These are phyloP conservation scores for Aspergillus ruber DNA, from an alignment of 2,329 filamentous ascomycete genomes.

Conservation along the genomic window DNA sequence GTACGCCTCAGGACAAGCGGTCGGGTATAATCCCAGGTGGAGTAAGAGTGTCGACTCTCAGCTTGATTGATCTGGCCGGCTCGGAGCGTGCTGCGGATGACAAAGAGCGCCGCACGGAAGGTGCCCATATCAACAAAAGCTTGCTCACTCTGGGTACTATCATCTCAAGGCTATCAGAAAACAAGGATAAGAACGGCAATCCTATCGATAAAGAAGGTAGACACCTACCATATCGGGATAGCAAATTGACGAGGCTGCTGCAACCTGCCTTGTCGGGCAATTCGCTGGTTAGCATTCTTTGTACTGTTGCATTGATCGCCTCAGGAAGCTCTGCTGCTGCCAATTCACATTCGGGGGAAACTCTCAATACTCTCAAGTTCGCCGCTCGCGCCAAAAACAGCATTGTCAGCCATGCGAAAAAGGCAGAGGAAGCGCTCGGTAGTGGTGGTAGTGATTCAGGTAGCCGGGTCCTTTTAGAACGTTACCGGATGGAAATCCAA, in stretches of 20 bases:
- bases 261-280: constrained; percentile 90
- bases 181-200: constrained; percentile 74
- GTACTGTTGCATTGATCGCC: constrained; percentile 86
- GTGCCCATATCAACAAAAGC: constrained; percentile 98
- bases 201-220: constrained; percentile 74
- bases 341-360: constrained; percentile 75
- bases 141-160: constrained; percentile 91
- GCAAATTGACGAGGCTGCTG: constrained; percentile 87
- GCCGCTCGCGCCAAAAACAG: constrained; percentile 95
- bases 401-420: constrained; percentile 94
- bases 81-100: constrained; percentile 93
- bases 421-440: constrained; percentile 80
- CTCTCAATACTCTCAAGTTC: constrained; percentile 93
- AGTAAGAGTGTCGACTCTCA: constrained; percentile 89
- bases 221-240: constrained; percentile 93
- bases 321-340: constrained; percentile 64
- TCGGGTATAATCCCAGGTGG: constrained; percentile 71
- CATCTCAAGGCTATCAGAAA: constrained; percentile 83
- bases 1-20: constrained; percentile 53
- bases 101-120: constrained; percentile 89
- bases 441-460: constrained; percentile 72
- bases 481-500: constrained; percentile 88
- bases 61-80: constrained; percentile 90
- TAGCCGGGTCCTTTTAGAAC: constrained; percentile 78
- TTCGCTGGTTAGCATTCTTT: constrained; percentile 93